phyloP scores from a whole-genome alignment of 129 eudicot genomes.

The Escallonia rubra region DNA sequence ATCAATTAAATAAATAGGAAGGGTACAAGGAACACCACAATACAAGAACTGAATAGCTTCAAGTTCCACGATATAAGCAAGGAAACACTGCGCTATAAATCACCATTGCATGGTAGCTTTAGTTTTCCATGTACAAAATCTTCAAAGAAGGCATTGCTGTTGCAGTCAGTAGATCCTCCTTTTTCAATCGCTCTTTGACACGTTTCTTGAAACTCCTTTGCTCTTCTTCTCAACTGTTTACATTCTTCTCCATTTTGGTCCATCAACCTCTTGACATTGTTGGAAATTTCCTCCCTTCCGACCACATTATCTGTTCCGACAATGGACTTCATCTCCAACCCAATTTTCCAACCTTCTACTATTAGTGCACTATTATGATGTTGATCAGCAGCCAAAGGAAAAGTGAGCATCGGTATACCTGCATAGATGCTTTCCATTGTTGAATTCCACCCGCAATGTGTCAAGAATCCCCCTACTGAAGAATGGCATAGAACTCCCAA shows the following conservation, averaged over 20 bases:
- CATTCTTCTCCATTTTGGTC: slow-evolving; percentile 3
- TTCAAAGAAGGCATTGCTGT: not conserved
- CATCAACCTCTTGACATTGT: slow-evolving; percentile 7
- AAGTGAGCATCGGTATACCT: not conserved
- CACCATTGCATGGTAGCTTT: no score
- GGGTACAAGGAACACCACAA: no score
- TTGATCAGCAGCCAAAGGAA: not conserved
- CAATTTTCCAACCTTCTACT: slow-evolving; percentile 19
- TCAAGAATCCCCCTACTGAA: not conserved
- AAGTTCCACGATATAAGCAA: no score
- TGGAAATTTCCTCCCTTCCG: not conserved
- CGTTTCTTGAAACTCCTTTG: not conserved
- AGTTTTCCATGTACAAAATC: not conserved
- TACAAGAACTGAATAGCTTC: no score
- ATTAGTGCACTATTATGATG: slow-evolving; percentile 1
- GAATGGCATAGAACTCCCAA: not conserved
- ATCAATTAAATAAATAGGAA: no score
- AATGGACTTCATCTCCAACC: slow-evolving; percentile 4
- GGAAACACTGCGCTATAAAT: no score
- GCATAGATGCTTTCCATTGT: not conserved
- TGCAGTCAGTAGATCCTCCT: not conserved
- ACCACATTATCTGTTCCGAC: not conserved
- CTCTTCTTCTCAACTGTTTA: not conserved
- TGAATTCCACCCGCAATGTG: slow-evolving; percentile 15
- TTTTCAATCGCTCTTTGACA: not conserved